Evolutionary conservation across 768 basidiomycete genomes (phyloP).

Genomic region (Tulasnella sp.): DNA sequence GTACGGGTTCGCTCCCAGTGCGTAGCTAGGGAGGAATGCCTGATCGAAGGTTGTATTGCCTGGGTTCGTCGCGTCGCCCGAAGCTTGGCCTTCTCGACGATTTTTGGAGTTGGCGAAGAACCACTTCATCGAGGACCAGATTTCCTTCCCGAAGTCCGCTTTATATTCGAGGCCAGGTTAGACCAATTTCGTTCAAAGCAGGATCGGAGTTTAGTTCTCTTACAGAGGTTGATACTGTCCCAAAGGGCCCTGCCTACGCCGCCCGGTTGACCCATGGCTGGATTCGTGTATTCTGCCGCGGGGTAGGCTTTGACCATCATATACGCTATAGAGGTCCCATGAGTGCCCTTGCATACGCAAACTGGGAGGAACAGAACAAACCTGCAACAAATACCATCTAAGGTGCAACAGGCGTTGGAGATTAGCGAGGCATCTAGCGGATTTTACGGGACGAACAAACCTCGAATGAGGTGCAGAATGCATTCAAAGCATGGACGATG

Average conservation of each 20-base stretch:
- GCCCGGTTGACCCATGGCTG: constrained; percentile 32
- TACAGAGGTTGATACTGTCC: constrained; percentile 56
- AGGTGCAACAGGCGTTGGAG: background rate
- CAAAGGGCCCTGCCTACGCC: constrained; percentile 57
- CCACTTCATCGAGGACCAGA: constrained; percentile 56
- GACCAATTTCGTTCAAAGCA: background rate
- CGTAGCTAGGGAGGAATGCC: too few relatives aligned
- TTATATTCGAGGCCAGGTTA: background rate
- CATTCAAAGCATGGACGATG: constrained; percentile 76
- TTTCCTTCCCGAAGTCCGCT: constrained; percentile 69
- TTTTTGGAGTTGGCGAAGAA: constrained; percentile 45
- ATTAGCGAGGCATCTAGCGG: background rate
- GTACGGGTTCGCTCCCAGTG: too few relatives aligned
- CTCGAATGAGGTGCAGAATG: constrained; percentile 79
- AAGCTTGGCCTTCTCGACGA: background rate
- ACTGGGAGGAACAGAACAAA: background rate
- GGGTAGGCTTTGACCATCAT: constrained; percentile 81
- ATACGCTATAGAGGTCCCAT: constrained; percentile 32
- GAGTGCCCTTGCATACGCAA: background rate
- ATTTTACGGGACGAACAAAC: constrained; percentile 38
- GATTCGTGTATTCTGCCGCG: constrained; percentile 54
- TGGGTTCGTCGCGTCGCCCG: background rate
- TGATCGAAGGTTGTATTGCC: background rate
- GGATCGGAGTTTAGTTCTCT: constrained; percentile 27
- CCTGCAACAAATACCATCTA: constrained; percentile 80